phyloP scores from a whole-genome alignment of 148 eudicot genomes.

The Fallopia convolvulus region DNA sequence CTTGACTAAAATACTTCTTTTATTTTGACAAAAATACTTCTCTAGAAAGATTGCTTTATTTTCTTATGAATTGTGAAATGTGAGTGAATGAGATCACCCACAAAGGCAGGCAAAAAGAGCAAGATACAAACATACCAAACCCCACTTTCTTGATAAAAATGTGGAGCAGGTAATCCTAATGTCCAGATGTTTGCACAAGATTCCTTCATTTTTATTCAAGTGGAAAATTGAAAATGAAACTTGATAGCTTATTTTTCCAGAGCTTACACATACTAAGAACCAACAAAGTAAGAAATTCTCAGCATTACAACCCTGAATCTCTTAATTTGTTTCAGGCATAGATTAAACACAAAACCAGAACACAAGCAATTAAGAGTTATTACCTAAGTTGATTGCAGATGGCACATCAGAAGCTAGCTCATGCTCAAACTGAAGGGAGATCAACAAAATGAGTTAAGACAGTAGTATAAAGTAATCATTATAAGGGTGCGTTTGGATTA shows the following conservation, averaged over 20 bases:
- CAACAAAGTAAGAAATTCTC: no score
- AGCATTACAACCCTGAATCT: background rate
- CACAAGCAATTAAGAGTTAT: no score
- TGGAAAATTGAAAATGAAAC: no score
- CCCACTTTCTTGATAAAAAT: background rate
- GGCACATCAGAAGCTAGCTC: background rate
- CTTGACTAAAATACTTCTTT: background rate
- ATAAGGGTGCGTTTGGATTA: background rate
- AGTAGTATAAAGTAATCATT: background rate
- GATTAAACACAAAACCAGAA: no score
- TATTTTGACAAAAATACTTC: no score
- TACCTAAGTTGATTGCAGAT: conserved; percentile 5
- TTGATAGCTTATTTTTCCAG: background rate
- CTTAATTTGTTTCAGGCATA: no score
- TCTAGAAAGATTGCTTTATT: background rate
- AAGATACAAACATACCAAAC: background rate
- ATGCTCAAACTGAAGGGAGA: background rate
- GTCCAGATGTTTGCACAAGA: background rate
- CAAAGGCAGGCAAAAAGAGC: background rate
- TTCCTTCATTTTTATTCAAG: no score
- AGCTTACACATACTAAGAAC: background rate
- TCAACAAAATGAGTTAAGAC: background rate
- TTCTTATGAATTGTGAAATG: background rate
- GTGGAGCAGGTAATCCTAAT: background rate
- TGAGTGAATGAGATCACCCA: background rate